Evolutionary conservation across 2,329 filamentous ascomycete genomes (phyloP), one percentile per base, ranked within the genome.

Genomic region (Beauveria brongniartii): DNA sequence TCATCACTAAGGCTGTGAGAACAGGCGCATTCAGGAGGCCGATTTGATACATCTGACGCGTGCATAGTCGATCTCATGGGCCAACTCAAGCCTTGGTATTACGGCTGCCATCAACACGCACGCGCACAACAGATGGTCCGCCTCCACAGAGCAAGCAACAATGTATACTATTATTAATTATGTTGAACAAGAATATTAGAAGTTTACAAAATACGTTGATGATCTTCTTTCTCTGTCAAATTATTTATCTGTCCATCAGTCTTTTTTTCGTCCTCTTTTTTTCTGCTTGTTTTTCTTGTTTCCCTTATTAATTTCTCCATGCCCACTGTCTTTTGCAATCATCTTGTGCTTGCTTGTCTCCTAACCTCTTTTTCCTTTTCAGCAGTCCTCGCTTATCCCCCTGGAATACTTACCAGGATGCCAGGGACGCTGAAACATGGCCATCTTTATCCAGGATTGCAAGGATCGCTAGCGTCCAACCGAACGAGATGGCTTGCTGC

Each of bases 341-440:
- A 14, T 34, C 5, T 14, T 34, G 30, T 12, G 30, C 10, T 34
- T 12, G 30, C 30, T 34, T 37, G 30, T 37, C 34, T 37, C 14
- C 34, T 37, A 16, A 37, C 34, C 12, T 37, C 34, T 14, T 37
- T 16, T 37, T 37, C 34, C 3, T 37, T 37, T 7, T n/a, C 26
- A 2, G 34, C 20, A 14, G 30, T 34, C 18, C 10, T 9, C 26
- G 5, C 14, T 43, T 14, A 34, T 12, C 34, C 30, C 8, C 20
- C 7, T 41, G 5, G 16, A 30, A 6, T 16, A 8, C 6, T 20
- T 10, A 1, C 3, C 26, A 46, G 34, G 30, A 22, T 2, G 37
- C 20, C 30, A 28, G 46, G 44, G 55, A 48, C 41, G 44, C 55
- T 50, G 55, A 58, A 58, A 58, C 55, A 58, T 10, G n/a, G 12